Evolutionary conservation across 2,329 filamentous ascomycete species (phyloP).

Genomic region (Biscogniauxia marginata): DNA sequence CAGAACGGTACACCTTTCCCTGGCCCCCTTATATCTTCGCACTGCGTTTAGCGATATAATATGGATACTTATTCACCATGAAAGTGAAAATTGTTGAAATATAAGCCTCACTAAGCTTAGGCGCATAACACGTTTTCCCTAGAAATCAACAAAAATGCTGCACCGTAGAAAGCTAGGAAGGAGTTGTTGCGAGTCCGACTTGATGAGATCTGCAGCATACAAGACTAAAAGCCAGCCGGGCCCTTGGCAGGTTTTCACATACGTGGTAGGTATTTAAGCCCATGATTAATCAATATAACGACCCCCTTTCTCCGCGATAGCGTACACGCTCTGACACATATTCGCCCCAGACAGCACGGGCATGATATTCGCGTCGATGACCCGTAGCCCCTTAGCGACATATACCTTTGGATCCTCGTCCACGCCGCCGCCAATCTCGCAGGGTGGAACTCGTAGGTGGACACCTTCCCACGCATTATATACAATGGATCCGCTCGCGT

Average conservation of each 20-base stretch:
- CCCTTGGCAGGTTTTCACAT: too few relatives aligned
- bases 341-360: constrained; percentile 45
- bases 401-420: constrained; percentile 43
- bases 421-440: constrained; percentile 45
- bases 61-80: too few relatives aligned
- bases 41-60: too few relatives aligned
- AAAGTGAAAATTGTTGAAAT: too few relatives aligned
- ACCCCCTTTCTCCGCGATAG: constrained; percentile 47
- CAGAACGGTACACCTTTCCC: too few relatives aligned
- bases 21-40: too few relatives aligned
- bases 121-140: too few relatives aligned
- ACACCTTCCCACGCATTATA: constrained; percentile 21
- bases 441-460: constrained; percentile 38
- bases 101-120: too few relatives aligned
- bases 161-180: not conserved
- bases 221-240: not conserved
- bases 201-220: constrained; percentile 21
- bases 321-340: constrained; percentile 51
- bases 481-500: too few relatives aligned
- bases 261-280: not conserved
- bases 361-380: constrained; percentile 48
- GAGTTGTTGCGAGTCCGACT: constrained; percentile 5
- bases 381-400: constrained; percentile 43
- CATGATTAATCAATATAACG: not conserved
- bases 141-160: not conserved